Evolutionary conservation across 192 early-diverging fungal genomes (phyloP), one percentile per base, ranked within the genome.

Genomic region (Physocladia obscura): DNA sequence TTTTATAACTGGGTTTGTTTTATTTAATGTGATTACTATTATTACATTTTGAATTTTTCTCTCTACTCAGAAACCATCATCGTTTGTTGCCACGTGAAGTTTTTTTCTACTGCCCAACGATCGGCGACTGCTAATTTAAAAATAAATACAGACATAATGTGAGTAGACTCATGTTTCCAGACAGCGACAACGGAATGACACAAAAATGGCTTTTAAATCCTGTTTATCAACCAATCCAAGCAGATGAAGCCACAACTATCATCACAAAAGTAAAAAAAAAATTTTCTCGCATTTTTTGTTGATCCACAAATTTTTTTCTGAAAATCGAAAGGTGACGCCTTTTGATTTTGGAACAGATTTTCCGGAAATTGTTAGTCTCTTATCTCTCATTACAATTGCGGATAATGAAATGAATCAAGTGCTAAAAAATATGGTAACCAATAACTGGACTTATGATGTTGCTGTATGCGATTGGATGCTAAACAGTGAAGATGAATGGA

Each of bases 1-100:
- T 72, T 72, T 55, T 72, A 72, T 37, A 27, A 72, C 17, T 72
- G 70, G 70, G 59, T 62, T 35, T 38, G 35, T 37, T 47, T 15
- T 47, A 26, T n/a, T 17, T 24, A 13, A 21, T 54, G 8, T 5
- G 19, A 30, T 57, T 31, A 24, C 8, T 57, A 52, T 57, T n/a
- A 17, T 35, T 57, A 17, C 56, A 35, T 11, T 26, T 30, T 57
- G 21, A 24, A n/a, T 57, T 35, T 31, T 57, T 34, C 36, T 57
- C 4, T 31, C n/a, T n/a, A n/a, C n/a, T n/a, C 8, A 62, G 59
- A 61, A 60, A 34, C 69, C 69, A n/a, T 59, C 69, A 11, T 11
- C 57, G 11, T 70, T 70, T 61, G 69, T 70, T 58, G 69, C 69
- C 40, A 29, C 32, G 57, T 65, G 35, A 65, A 44, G 17, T 47